Base-by-base conservation (phyloP, 352 stramenopile species). In the Hyaloperonospora brassicae region DNA sequence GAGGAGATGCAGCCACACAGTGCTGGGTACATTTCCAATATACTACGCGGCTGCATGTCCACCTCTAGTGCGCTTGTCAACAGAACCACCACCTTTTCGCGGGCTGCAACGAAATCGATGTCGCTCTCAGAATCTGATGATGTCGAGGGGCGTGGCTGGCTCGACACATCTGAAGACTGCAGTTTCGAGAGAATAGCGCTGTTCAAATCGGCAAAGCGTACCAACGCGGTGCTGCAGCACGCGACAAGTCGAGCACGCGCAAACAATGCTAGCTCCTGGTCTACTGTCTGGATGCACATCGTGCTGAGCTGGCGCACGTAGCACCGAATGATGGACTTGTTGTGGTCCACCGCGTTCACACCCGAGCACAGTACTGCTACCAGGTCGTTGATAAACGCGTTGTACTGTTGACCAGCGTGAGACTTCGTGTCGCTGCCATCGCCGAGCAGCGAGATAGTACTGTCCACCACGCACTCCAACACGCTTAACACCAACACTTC, bases 1-100 rank as follows among this genome's bases (percentile, higher is more conserved):
- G 77, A 89, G 42, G 75, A 77, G 50, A 93, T 93, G 62, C 79
- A 90, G 17, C 60, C 66, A 40, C 84, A 93, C n/a, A 93, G 59
- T 24, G 79, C 65, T 2, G 75, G 70, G 57, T 88, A 93, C 70
- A 93, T 74, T 46, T 82, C 76, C 35, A 92, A 61, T 22, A 92
- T 58, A 50, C 69, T 79, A 9, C 65, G 75, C 22, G 79, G 66
- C 11, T 64, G 68, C 58, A 91, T 57, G 0, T 69, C 68, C 3
- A 81, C 74, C 48, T 88, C 77, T 5, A 68, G 58, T 11, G 70
- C 62, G 43, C 65, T 89, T 36, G 50, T 73, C 17, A 93, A 66
- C 8, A 93, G 56, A 35, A 88, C 72, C 25, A 90, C 61, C n/a
- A 89, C 71, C 43, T 75, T 70, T 50, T 89, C 81, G 6, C 66